These are phyloP conservation scores for Calonectria pauciramosa DNA, from an alignment of 2,329 filamentous ascomycete species.

Conservation along the genomic window DNA sequence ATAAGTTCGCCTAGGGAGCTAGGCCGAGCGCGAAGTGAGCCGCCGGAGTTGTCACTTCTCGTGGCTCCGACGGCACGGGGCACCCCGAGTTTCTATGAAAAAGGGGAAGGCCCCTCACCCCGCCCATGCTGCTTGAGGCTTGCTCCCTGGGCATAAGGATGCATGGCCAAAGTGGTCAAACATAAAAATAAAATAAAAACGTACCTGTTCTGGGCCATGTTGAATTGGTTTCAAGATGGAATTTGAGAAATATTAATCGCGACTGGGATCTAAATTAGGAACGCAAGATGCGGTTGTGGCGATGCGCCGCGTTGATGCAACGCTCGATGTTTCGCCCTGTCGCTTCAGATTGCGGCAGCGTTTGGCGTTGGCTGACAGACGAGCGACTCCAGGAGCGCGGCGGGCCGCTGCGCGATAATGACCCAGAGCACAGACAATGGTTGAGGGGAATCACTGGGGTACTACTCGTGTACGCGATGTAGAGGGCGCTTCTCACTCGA, in stretches of 20 bases:
- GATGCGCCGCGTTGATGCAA: conserved; percentile 29
- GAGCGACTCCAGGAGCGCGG: conserved; percentile 10
- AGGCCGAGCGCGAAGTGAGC: conserved; percentile 11
- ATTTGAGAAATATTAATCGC: conserved; percentile 23
- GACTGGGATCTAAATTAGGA: conserved; percentile 19
- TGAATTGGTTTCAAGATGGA: conserved; percentile 29
- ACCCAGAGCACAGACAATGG: background rate
- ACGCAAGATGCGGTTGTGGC: conserved; percentile 11
- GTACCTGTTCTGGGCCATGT: conserved; percentile 53
- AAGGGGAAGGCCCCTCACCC: conserved; percentile 31
- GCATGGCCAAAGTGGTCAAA: conserved; percentile 8
- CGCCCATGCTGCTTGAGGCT: conserved; percentile 27
- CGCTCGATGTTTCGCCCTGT: conserved; percentile 22
- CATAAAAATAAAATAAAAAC: conserved; percentile 17
- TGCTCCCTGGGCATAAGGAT: conserved; percentile 19
- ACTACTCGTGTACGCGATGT: conserved; percentile 35
- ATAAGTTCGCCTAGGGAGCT: conserved; percentile 10
- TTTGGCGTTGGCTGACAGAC: conserved; percentile 11
- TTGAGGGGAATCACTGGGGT: conserved; percentile 27
- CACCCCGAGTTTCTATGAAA: conserved; percentile 2
- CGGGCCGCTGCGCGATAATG: background rate
- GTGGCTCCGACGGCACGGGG: conserved; percentile 6
- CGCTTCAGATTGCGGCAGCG: conserved; percentile 26
- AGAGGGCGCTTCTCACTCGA: conserved; percentile 37
- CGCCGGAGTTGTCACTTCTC: background rate